These are phyloP conservation scores for Rhytidiadelphus loreus DNA, from an alignment of 225 moss, liverwort and hornwort genomes.

Conservation along the genomic window DNA sequence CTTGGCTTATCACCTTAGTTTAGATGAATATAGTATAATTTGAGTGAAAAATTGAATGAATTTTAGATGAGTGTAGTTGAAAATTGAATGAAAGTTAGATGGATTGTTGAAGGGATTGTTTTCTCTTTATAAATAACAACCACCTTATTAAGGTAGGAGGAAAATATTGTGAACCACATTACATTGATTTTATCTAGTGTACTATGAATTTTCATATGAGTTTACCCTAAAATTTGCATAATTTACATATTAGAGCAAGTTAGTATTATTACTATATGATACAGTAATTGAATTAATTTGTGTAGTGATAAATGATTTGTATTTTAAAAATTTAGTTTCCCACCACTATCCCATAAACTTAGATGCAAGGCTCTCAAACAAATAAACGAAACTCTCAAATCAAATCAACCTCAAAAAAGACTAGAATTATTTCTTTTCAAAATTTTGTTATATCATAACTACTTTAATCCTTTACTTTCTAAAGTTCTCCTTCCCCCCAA, in stretches of 20 bases:
- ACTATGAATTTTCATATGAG: background rate
- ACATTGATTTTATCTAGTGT: background rate
- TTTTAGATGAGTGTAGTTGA: background rate
- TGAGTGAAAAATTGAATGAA: too few relatives aligned
- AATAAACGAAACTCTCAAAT: too few relatives aligned
- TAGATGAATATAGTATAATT: background rate
- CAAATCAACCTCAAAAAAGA: background rate
- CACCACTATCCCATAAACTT: background rate
- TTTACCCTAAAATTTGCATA: background rate
- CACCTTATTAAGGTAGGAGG: too few relatives aligned
- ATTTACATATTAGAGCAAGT: rapidly evolving
- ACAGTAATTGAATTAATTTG: too few relatives aligned
- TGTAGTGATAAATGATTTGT: background rate
- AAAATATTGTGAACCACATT: background rate
- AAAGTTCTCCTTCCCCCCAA: background rate
- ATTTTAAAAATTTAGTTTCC: background rate
- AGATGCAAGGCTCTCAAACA: background rate
- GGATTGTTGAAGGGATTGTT: background rate
- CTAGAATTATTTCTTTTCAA: background rate
- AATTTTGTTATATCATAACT: background rate
- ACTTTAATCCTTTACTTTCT: too few relatives aligned
- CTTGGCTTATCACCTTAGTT: too few relatives aligned
- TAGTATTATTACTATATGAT: background rate
- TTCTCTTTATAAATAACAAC: background rate
- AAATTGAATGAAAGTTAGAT: background rate